Conservation (phyloP, 345 rosid genomes). For the Acer campestre region DNA sequence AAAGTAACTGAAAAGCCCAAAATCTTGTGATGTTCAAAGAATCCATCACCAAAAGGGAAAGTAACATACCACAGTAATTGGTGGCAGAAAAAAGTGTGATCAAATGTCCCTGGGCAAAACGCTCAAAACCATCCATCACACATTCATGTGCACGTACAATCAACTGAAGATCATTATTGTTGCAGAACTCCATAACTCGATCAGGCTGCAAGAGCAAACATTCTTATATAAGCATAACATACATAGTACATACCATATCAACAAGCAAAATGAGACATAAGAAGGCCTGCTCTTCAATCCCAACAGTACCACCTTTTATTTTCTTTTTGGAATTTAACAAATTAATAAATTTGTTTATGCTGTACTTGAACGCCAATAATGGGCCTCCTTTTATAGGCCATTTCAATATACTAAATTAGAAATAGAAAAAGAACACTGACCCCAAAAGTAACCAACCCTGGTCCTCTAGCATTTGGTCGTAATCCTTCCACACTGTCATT, state of each 20-base stretch:
- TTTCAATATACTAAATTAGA: not conserved
- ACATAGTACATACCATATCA: not conserved
- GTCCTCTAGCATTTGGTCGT: constrained; percentile 98
- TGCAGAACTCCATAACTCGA: constrained; percentile 98
- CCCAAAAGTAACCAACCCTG: constrained; percentile 97
- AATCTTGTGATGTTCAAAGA: not conserved
- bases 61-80: constrained; percentile 81
- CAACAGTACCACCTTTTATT: not conserved
- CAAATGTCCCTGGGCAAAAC: constrained; percentile 95
- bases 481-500: constrained; percentile 99
- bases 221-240: constrained; percentile 21
- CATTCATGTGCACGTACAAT: constrained; percentile 99
- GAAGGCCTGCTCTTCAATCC: not conserved
- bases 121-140: constrained; percentile 99
- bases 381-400: not conserved
- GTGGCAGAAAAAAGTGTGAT: constrained; percentile 98
- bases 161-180: constrained; percentile 95
- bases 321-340: not conserved
- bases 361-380: not conserved
- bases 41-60: not conserved
- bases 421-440: constrained; percentile 47
- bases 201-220: constrained; percentile 72
- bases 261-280: no score
- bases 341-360: not conserved
- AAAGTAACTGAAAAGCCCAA: constrained; percentile 11